Percentiles rank a stretch among this genome's conserved stretches.
Evolutionary conservation across 305 asterid species (phyloP).

Genomic region (Fraxinus nigra): DNA sequence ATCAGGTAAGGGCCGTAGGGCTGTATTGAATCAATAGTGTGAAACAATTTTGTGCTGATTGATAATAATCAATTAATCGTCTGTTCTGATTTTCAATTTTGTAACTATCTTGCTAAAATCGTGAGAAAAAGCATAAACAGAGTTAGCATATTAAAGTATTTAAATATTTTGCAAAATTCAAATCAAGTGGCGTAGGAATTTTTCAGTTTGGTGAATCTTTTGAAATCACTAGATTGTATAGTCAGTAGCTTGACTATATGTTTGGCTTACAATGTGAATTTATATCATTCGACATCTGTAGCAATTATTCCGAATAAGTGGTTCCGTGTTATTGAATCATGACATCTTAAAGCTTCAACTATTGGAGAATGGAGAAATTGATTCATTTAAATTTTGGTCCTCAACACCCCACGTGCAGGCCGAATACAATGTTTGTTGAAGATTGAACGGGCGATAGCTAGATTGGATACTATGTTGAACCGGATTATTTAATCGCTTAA

Average conservation of each 20-base stretch:
- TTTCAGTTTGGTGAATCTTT: neutral
- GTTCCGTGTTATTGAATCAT: neutral
- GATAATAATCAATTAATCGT: neutral
- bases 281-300: neutral
- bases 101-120: neutral
- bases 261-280: neutral
- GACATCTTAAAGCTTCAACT: neutral
- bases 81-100: neutral
- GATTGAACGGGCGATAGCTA: neutral
- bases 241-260: neutral
- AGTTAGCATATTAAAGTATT: neutral
- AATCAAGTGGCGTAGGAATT: neutral
- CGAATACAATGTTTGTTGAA: neutral
- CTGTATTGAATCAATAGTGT: neutral
- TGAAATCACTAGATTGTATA: neutral
- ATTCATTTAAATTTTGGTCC: neutral
- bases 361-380: neutral
- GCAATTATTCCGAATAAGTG: neutral
- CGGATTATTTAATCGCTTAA: neutral
- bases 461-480: neutral
- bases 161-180: neutral
- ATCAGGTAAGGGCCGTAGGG: neutral
- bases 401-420: neutral
- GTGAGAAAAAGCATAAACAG: neutral
- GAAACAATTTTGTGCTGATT: neutral